Evolutionary conservation across 306 rosid species (phyloP).

Genomic region (Astragalus membranaceus): DNA sequence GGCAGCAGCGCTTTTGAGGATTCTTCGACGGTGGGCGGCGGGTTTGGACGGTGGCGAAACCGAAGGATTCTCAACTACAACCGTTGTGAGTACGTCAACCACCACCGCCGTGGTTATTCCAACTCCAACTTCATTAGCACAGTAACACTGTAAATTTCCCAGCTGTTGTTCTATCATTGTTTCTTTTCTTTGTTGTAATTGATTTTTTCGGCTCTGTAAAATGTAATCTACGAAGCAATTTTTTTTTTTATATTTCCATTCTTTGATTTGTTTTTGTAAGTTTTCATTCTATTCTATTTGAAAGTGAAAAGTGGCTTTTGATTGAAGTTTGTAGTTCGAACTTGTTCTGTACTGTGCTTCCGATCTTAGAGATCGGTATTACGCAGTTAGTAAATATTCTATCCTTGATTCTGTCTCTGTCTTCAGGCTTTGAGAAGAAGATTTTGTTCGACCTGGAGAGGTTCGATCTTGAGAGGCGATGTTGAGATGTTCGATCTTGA

Average conservation of each 20-base stretch:
- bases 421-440: too few relatives aligned
- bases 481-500: too few relatives aligned
- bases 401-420: too few relatives aligned
- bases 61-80: constrained; percentile 24
- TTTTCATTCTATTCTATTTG: too few relatives aligned
- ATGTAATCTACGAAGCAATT: constrained; percentile 17
- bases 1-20: constrained; percentile 75
- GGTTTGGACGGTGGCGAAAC: constrained; percentile 40
- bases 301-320: too few relatives aligned
- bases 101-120: constrained; percentile 16
- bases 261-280: neutral
- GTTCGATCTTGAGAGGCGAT: too few relatives aligned
- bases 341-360: too few relatives aligned
- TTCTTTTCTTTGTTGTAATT: neutral
- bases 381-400: too few relatives aligned
- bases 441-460: too few relatives aligned
- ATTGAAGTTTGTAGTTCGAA: neutral
- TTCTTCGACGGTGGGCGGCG: constrained; percentile 82
- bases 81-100: constrained; percentile 17
- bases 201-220: constrained; percentile 3
- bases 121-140: neutral
- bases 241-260: neutral
- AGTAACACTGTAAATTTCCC: constrained; percentile 27
- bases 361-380: too few relatives aligned
- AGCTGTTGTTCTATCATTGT: neutral